Evolutionary conservation across 768 basidiomycete species (phyloP).

Genomic region (Leucosporidium yakuticum): DNA sequence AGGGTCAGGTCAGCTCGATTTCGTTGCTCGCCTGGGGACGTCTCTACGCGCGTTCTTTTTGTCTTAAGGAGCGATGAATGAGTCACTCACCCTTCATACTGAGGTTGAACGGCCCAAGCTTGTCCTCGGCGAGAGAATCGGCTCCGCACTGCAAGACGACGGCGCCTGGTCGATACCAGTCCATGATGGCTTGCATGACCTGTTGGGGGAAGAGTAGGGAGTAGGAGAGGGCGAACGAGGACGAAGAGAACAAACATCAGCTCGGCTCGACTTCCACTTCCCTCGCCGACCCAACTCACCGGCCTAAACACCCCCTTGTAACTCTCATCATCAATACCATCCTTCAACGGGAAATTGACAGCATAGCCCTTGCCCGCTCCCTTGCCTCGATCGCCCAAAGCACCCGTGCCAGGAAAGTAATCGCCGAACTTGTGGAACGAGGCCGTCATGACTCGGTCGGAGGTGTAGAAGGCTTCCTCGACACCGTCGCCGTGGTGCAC

Average conservation of each 20-base stretch:
- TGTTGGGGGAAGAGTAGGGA: constrained; percentile 40
- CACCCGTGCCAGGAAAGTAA: constrained; percentile 84
- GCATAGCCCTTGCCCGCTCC: constrained; percentile 79
- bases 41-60: no score
- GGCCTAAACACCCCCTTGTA: constrained; percentile 87
- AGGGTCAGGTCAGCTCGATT: no score
- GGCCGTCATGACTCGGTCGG: constrained; percentile 93
- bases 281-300: constrained; percentile 49
- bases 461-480: constrained; percentile 97
- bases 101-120: constrained; percentile 90
- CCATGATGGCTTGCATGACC: constrained; percentile 78
- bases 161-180: constrained; percentile 78
- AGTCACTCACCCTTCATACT: constrained; percentile 63
- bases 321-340: constrained; percentile 86
- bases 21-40: no score
- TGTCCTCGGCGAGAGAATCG: constrained; percentile 91
- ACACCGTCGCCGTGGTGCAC: constrained; percentile 98
- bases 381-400: constrained; percentile 75
- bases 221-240: background rate
- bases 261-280: background rate
- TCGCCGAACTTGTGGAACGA: constrained; percentile 98
- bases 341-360: constrained; percentile 86
- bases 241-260: background rate
- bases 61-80: no score
- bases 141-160: constrained; percentile 93